Evolutionary conservation across 2,329 filamentous ascomycete species (phyloP).

Genomic region (Colletotrichum tabaci): DNA sequence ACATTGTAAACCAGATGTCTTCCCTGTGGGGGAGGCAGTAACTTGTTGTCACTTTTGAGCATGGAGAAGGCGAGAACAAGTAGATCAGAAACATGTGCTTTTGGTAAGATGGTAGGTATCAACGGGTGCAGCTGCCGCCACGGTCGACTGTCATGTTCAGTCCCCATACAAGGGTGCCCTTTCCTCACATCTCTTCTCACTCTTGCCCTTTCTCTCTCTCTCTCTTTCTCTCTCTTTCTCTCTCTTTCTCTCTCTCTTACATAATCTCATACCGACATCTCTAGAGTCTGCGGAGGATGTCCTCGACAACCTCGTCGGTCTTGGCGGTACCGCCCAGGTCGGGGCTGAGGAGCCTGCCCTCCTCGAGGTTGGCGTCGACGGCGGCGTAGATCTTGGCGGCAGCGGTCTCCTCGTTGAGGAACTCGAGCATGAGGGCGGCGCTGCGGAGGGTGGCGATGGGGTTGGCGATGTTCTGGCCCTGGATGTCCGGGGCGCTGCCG

Average conservation of each 20-base stretch:
- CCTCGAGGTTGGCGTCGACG: conserved; percentile 90
- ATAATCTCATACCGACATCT: background rate
- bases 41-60: background rate
- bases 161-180: conserved; percentile 11
- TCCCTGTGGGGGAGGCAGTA: background rate
- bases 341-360: conserved; percentile 85
- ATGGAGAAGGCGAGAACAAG: background rate
- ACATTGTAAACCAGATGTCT: background rate
- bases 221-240: background rate
- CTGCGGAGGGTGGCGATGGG: conserved; percentile 95
- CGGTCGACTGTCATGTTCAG: conserved; percentile 36
- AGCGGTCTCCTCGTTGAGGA: conserved; percentile 87
- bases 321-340: conserved; percentile 91
- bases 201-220: background rate
- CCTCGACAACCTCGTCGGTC: conserved; percentile 88
- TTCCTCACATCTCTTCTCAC: background rate
- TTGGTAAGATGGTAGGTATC: conserved; percentile 38
- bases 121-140: conserved; percentile 18
- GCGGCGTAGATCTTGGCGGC: conserved; percentile 92
- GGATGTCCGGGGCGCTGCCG: conserved; percentile 94
- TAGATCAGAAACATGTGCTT: conserved; percentile 28
- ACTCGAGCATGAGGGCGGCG: conserved; percentile 96
- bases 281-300: conserved; percentile 88
- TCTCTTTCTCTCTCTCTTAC: background rate
- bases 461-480: conserved; percentile 93